Conservation (phyloP, 73 alveolate genomes). For the Blepharisma stoltei region DNA sequence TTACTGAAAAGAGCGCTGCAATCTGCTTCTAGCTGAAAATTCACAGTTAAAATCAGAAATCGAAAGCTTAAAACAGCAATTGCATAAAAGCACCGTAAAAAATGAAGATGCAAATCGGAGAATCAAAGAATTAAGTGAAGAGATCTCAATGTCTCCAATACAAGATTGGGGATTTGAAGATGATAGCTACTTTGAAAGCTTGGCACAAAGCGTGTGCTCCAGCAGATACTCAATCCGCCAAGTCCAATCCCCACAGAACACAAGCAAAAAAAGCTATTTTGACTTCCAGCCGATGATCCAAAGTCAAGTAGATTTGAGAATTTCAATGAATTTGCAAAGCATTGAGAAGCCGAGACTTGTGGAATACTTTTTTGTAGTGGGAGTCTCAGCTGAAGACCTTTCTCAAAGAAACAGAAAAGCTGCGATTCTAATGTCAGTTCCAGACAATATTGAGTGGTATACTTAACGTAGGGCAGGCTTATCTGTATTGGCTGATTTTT, state of each 20-base stretch:
- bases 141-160: background rate
- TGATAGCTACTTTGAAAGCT: background rate
- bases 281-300: background rate
- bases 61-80: background rate
- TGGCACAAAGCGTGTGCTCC: background rate
- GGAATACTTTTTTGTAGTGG: constrained; percentile 7
- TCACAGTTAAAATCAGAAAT: background rate
- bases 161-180: background rate
- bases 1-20: constrained; percentile 10
- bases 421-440: background rate
- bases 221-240: background rate
- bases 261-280: background rate
- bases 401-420: background rate
- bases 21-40: background rate
- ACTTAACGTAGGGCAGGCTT: constrained; percentile 5
- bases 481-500: constrained; percentile 10
- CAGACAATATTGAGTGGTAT: background rate
- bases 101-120: background rate
- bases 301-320: background rate
- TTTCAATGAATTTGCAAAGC: background rate
- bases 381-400: background rate
- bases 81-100: background rate
- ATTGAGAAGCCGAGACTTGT: constrained; percentile 10
- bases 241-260: background rate
- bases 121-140: background rate